Base-by-base conservation (phyloP, 2,329 filamentous ascomycete genomes). In the Penicillium nordicum region DNA sequence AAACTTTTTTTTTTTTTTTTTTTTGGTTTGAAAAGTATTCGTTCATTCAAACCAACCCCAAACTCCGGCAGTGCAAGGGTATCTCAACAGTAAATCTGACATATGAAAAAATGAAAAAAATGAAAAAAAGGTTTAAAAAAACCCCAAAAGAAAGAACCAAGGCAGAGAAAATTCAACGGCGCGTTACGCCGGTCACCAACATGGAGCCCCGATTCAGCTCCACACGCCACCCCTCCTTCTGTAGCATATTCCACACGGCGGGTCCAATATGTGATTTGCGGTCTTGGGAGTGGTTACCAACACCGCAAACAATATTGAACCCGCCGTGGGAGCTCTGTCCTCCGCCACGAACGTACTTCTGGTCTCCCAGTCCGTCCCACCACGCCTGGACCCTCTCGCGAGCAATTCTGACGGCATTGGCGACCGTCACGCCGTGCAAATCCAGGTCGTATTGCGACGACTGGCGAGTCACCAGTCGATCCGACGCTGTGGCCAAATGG, bases 191-290 rank as follows among this genome's bases (percentile, higher is more conserved):
- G 11, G 78, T 85, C 16, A 97, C 84, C 48, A 86, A 76, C 67
- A 93, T 82, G 37, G 84, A 82, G 0, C 92, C 92, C 29, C 84
- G 86, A 42, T 85, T 82, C 43, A 88, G 81, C 69, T 91, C 84
- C 34, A 94, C 79, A 69, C 84, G 91, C 93, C 93, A 97, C 0
- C 92, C 92, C 58, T 93, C 89, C 43, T 84, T 81, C 38, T 86
- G 80, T 41, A 97, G 77, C 68, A 86, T 87, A 67, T 85, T 87
- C 45, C 83, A 86, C n/a, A 97, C 92, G 16, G 89, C 88, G 55
- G 88, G 88, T 5, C 92, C 88, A 57, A 97, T 72, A 63, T 85
- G 86, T 1, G 88, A 90, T 53, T 84, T 87, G 0, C 92, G 91
- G 50, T 88, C 86, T 45, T 85, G 82, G 65, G 86, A 94, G 73